These are phyloP conservation scores for Trichoderma breve DNA, from an alignment of 2,329 filamentous ascomycete genomes.

Conservation along the genomic window DNA sequence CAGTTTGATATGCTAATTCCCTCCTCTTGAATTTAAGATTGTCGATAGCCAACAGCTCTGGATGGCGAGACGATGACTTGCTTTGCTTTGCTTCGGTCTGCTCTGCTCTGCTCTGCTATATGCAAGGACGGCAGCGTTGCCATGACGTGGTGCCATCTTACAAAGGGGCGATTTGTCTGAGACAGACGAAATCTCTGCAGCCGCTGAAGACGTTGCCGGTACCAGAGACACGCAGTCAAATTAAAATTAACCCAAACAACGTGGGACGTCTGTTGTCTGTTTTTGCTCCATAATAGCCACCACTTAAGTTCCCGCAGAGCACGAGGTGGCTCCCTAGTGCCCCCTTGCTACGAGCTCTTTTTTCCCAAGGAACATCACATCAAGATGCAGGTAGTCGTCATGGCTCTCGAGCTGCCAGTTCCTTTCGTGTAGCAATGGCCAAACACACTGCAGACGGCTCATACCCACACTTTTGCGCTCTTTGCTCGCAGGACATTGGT, in stretches of 20 bases:
- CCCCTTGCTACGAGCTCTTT: background rate
- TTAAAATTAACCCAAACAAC: background rate
- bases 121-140: background rate
- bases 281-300: background rate
- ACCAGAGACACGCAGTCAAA: background rate
- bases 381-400: background rate
- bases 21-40: background rate
- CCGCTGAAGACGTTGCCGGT: background rate
- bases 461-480: constrained; percentile 1
- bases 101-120: background rate
- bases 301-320: background rate
- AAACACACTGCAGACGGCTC: constrained; percentile 7
- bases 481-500: constrained; percentile 1
- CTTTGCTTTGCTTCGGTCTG: background rate
- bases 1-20: background rate
- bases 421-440: background rate
- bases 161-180: background rate
- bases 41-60: background rate
- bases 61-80: background rate
- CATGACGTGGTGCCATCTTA: background rate
- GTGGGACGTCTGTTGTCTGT: background rate
- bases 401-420: background rate
- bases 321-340: background rate
- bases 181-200: background rate
- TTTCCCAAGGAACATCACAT: background rate